Evolutionary conservation across 2,329 filamentous ascomycete genomes (phyloP), one percentile per base, ranked within the genome.

Genomic region (Stemphylium vesicarium): DNA sequence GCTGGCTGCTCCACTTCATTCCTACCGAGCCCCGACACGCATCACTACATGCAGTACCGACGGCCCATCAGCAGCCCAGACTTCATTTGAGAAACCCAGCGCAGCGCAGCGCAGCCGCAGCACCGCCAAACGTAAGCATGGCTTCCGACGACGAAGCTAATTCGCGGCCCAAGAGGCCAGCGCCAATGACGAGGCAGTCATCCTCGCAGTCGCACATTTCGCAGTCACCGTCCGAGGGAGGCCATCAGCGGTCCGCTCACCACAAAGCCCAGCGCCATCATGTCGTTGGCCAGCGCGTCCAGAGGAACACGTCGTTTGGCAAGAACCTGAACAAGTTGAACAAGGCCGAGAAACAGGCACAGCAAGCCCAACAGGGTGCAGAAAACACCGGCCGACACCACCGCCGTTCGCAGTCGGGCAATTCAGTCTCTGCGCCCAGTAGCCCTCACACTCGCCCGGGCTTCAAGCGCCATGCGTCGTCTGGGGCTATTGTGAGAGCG

Each of bases 381-480:
- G 72, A 65, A 37, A 63, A 54, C 50, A 57, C 63, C 6, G 54
- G 50, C 36, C 70, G 71, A 60, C 70, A 75, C 59, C 75, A 77
- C 63, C 69, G 69, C 45, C 75, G 75, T 60, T 69, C 70, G 20
- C 69, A 69, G 49, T 78, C 75, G 22, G 74, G 75, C 57, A 71
- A 71, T 53, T 70, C 73, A 3, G 58, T 70, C 33, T 71, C 71
- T 2, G 68, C 64, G 10, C 69, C 73, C 48, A 73, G 65, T 68
- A 75, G 72, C 59, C 75, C 74, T 35, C 50, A 52, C 31, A 12
- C 42, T 20, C 74, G 74, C 10, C 76, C 75, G 10, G 65, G 69
- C 59, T 71, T 75, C 66, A 78, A 78, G 71, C 76, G 77, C 65
- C 78, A 78, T 73, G 73, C 75, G 15, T 78, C 75, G 26, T 72